phyloP scores from a whole-genome alignment of 805 yeast species.

The Clavispora phyllophila region DNA sequence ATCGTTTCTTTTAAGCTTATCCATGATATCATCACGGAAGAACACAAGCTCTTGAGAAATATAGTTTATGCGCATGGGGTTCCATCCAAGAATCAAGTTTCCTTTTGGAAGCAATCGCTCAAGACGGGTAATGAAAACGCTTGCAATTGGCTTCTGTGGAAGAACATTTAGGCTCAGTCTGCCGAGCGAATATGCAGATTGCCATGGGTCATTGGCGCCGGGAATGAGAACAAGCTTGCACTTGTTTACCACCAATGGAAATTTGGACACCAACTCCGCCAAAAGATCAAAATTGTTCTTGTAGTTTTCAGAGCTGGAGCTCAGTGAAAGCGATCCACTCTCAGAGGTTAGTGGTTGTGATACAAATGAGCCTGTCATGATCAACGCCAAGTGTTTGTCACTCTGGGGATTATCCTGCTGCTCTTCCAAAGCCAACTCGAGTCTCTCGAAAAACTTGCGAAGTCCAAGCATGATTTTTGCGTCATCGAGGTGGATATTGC shows the following conservation, averaged over 20 bases:
- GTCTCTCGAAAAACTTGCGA: constrained; percentile 50
- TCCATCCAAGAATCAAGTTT: constrained; percentile 44
- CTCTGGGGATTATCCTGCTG: constrained; percentile 30
- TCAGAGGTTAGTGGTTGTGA: constrained; percentile 59
- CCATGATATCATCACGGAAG: constrained; percentile 66
- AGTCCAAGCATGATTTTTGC: constrained; percentile 56
- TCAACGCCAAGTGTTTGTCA: constrained; percentile 50
- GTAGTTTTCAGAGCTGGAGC: constrained; percentile 52
- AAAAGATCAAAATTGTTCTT: constrained; percentile 69
- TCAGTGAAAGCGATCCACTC: constrained; percentile 44
- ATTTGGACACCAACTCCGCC: constrained; percentile 58
- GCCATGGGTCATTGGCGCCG: constrained; percentile 94
- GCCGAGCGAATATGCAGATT: constrained; percentile 62
- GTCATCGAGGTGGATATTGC: constrained; percentile 65
- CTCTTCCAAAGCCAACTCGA: constrained; percentile 37
- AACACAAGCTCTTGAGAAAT: constrained; percentile 79
- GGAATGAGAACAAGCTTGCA: constrained; percentile 73
- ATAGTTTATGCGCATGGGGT: constrained; percentile 76
- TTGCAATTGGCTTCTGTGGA: constrained; percentile 72
- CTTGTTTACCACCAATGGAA: constrained; percentile 45
- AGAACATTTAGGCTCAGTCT: constrained; percentile 27
- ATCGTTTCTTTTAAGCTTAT: constrained; percentile 66
- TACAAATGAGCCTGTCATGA: constrained; percentile 77
- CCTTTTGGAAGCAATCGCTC: constrained; percentile 39
- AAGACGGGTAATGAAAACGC: constrained; percentile 63